phyloP scores from a whole-genome alignment of 2,329 filamentous ascomycete species.

The Bipolaris cookei region DNA sequence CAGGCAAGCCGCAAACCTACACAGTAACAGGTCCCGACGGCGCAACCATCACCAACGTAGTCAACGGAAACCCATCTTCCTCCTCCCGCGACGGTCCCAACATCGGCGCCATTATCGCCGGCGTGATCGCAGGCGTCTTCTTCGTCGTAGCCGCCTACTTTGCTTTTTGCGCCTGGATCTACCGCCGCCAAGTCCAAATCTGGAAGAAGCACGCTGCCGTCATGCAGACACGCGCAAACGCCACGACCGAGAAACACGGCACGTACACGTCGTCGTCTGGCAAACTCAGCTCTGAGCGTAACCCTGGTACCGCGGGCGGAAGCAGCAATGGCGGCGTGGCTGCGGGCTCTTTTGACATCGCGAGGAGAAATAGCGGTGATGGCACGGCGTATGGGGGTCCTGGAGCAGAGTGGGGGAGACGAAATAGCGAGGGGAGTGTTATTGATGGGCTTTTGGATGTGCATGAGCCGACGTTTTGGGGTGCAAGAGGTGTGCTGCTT shows the following conservation, averaged over 20 bases:
- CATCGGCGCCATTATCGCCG: slow-evolving; percentile 63
- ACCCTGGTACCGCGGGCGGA: slow-evolving; percentile 22
- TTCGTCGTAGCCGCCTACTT: slow-evolving; percentile 68
- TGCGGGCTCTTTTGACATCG: slow-evolving; percentile 29
- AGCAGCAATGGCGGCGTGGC: slow-evolving; percentile 23
- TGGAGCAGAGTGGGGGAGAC: slow-evolving; percentile 35
- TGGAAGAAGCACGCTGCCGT: slow-evolving; percentile 74
- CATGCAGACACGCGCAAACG: slow-evolving; percentile 62
- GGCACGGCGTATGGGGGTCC: slow-evolving; percentile 24
- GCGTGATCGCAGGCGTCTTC: slow-evolving; percentile 69
- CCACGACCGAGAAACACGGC: slow-evolving; percentile 50
- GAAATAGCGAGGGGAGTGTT: slow-evolving; percentile 56
- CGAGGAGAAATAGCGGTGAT: slow-evolving; percentile 21
- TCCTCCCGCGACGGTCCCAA: slow-evolving; percentile 50
- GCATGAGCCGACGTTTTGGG: slow-evolving; percentile 74
- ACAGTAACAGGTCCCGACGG: slow-evolving; percentile 60
- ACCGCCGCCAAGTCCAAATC: slow-evolving; percentile 71
- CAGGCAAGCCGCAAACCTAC: slow-evolving; percentile 72
- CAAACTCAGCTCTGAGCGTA: slow-evolving; percentile 37
- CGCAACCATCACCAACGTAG: slow-evolving; percentile 49
- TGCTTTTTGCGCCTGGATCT: slow-evolving; percentile 75
- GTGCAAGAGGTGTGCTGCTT: slow-evolving; percentile 63
- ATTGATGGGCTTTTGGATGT: slow-evolving; percentile 66
- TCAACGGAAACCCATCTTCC: slow-evolving; percentile 34
- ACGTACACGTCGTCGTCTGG: slow-evolving; percentile 32